These are phyloP conservation scores for Talaromyces proteolyticus DNA, from an alignment of 495 filamentous ascomycete genomes.

Conservation along the genomic window DNA sequence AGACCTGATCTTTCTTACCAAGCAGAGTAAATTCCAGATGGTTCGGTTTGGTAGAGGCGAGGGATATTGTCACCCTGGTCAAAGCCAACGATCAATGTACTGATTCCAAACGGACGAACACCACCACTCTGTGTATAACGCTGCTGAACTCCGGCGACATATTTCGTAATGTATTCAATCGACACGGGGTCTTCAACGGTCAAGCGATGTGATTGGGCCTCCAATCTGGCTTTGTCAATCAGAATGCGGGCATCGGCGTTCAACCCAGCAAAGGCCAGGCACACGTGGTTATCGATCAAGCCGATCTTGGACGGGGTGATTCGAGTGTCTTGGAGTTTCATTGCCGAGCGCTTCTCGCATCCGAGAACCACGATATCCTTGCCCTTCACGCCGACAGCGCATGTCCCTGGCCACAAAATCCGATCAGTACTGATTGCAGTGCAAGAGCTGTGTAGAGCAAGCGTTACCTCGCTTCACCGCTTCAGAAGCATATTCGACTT, in stretches of 20 bases:
- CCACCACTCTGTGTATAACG: conserved; percentile 97
- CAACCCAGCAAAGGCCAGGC: conserved; percentile 92
- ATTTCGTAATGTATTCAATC: conserved; percentile 99
- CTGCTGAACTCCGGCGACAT: conserved; percentile 95
- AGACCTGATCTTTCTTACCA: conserved; percentile 55
- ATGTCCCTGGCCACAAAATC: conserved; percentile 62
- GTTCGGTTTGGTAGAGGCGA: conserved; percentile 94
- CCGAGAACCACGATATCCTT: conserved; percentile 89
- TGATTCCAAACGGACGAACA: conserved; percentile 95
- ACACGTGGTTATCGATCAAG: conserved; percentile 88
- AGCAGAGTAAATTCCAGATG: conserved; percentile 95
- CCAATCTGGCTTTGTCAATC: conserved; percentile 93
- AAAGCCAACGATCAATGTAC: conserved; percentile 94
- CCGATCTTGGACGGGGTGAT: conserved; percentile 99
- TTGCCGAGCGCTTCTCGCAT: conserved; percentile 96
- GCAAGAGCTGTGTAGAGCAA: not conserved
- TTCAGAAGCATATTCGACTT: conserved; percentile 98
- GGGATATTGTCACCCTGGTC: conserved; percentile 84
- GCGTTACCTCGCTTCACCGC: conserved; percentile 96
- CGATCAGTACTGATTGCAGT: not conserved
- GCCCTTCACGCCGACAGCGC: conserved; percentile 96
- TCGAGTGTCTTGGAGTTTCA: conserved; percentile 98
- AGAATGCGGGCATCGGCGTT: conserved; percentile 97
- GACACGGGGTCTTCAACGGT: conserved; percentile 97
- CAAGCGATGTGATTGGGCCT: conserved; percentile 93